Evolutionary conservation across 2,329 filamentous ascomycete genomes (phyloP).

Genomic region (Cyphellophora europaea): DNA sequence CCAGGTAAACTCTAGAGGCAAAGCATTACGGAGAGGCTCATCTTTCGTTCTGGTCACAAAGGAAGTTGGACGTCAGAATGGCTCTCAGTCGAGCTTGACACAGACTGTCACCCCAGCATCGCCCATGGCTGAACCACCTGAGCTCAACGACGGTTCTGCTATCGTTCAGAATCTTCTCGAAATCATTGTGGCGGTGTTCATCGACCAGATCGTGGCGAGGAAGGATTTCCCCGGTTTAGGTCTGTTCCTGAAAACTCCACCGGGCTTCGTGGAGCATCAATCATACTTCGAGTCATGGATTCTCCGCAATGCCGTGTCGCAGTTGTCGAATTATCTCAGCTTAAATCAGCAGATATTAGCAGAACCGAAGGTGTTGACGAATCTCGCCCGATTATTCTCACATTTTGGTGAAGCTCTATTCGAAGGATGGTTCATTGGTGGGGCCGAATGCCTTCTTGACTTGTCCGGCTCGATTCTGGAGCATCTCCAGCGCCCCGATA

Average conservation of each 20-base stretch:
- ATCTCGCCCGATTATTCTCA: constrained; percentile 68
- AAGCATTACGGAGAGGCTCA: constrained; percentile 61
- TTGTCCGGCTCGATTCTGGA: constrained; percentile 79
- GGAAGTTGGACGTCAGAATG: constrained; percentile 10
- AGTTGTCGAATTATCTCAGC: constrained; percentile 61
- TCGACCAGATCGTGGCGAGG: constrained; percentile 72
- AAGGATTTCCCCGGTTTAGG: constrained; percentile 89
- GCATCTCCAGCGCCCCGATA: constrained; percentile 75
- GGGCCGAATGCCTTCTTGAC: constrained; percentile 72
- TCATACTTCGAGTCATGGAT: constrained; percentile 92
- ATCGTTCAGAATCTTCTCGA: constrained; percentile 70
- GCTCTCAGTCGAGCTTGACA: constrained; percentile 1
- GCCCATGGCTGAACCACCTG: constrained; percentile 28
- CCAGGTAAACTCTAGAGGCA: constrained; percentile 29
- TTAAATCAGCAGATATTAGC: constrained; percentile 62
- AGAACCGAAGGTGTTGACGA: constrained; percentile 77
- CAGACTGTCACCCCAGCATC: constrained; percentile 48
- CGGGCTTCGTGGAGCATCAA: constrained; percentile 88
- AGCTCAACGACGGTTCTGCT: constrained; percentile 51
- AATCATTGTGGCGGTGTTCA: constrained; percentile 68
- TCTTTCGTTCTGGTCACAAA: constrained; percentile 79
- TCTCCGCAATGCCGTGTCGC: constrained; percentile 62
- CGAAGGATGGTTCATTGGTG: constrained; percentile 92
- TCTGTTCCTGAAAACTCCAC: constrained; percentile 77
- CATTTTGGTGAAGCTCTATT: constrained; percentile 87